Base-by-base conservation (phyloP, 345 rosid species). In the Bruguiera sexangula region DNA sequence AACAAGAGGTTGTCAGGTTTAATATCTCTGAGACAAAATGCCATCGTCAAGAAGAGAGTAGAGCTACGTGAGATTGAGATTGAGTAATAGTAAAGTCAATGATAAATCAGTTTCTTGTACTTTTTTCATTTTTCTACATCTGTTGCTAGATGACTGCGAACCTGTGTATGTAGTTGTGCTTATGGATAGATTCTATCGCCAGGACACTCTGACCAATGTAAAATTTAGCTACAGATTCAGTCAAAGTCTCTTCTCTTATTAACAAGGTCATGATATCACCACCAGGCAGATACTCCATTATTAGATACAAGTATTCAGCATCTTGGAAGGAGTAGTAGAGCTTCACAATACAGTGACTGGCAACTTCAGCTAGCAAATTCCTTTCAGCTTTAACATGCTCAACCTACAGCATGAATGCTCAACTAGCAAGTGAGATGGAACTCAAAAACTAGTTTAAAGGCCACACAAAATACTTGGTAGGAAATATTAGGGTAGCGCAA, bases 281-380 rank as follows among this genome's bases (percentile, higher is more conserved):
- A 75, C 98, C 97, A 74, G 97, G 92, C 62, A 93, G 79, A 83
- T 91, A 93, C 81, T 91, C 98, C 98, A 91, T 91, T 52, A 93
- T 88, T 53, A 93, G 78, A 76, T 93, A 93, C 73, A 91, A 82
- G 78, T 83, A 82, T 59, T 93, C 96, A 21, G 82, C 75, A 72
- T 93, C 97, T 84, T 93, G 98, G 72, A 93, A 93, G 21, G 97
- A 91, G 60, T 86, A 91, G 79, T 78, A 91, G 70, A 93, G 98
- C 82, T 93, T 93, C 75, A 93, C 98, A 76, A 89, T 91, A 81
- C 80, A 91, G 76, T 88, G 88, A 84, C 94, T 85, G 69, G 84
- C 92, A 73, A 93, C 97, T 85, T 91, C 98, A 16, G 97, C 98
- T 31, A 91, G 94, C 85, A 93, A 85, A 84, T 93, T 93, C 84